phyloP scores from a whole-genome alignment of 2,329 filamentous ascomycete species.

The Arthrocladium fulminans region DNA sequence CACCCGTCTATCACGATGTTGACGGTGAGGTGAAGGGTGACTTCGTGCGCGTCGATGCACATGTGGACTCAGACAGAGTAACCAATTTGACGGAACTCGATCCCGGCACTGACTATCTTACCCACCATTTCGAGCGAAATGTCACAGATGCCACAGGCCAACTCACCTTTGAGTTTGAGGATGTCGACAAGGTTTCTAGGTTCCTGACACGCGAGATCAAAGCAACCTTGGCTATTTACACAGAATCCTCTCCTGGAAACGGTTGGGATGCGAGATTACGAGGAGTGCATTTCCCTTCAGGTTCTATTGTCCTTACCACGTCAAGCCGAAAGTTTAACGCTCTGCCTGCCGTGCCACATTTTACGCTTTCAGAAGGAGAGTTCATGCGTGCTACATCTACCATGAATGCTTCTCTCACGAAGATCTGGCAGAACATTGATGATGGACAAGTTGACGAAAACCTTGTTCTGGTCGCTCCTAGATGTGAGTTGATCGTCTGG shows the following conservation, averaged over 20 bases:
- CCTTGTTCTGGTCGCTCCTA: constrained; percentile 49
- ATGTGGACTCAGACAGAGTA: constrained; percentile 41
- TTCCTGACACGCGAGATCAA: constrained; percentile 42
- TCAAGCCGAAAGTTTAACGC: constrained; percentile 93
- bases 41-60: constrained; percentile 56
- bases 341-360: constrained; percentile 78
- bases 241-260: constrained; percentile 58
- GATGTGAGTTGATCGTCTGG: constrained; percentile 85
- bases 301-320: constrained; percentile 71
- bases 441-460: constrained; percentile 45
- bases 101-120: constrained; percentile 58
- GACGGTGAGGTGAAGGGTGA: constrained; percentile 69
- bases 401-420: constrained; percentile 63
- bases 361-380: constrained; percentile 52
- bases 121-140: constrained; percentile 64
- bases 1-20: constrained; percentile 63
- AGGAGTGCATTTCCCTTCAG: constrained; percentile 79
- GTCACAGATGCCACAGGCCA: constrained; percentile 64
- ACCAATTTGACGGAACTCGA: constrained; percentile 58
- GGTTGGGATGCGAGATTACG: constrained; percentile 72
- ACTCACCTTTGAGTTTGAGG: constrained; percentile 53
- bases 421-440: constrained; percentile 41
- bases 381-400: constrained; percentile 53
- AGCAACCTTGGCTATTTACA: constrained; percentile 63
- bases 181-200: constrained; percentile 26